These are phyloP conservation scores for Globisporangium abappressorium DNA, from an alignment of 352 stramenopile species.

Conservation along the genomic window DNA sequence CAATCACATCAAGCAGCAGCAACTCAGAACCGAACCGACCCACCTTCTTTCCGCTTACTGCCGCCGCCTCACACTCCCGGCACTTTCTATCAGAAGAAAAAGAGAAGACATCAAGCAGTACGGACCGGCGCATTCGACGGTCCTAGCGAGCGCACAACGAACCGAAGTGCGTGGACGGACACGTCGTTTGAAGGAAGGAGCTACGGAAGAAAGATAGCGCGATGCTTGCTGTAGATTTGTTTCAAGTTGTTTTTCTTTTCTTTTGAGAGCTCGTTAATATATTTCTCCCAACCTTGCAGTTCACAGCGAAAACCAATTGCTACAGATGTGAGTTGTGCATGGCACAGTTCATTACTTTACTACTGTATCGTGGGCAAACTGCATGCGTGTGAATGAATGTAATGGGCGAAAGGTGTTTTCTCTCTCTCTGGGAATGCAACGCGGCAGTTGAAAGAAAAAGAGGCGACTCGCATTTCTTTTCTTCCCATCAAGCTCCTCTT, in stretches of 20 bases:
- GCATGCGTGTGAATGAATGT: background rate
- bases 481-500: background rate
- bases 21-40: background rate
- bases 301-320: background rate
- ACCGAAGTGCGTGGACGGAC: background rate
- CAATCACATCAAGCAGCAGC: background rate
- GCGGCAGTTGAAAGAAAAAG: background rate
- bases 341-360: background rate
- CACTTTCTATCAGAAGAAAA: background rate
- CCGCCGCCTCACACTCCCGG: background rate
- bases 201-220: background rate
- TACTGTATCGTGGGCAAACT: background rate
- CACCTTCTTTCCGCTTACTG: background rate
- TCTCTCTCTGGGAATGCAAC: background rate
- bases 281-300: background rate
- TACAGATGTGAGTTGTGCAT: background rate
- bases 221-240: background rate
- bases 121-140: background rate
- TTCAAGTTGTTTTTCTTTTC: background rate
- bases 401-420: background rate
- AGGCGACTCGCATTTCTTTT: background rate
- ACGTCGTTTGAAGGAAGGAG: background rate
- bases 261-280: background rate
- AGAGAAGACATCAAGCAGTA: background rate
- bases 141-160: background rate